These are phyloP conservation scores for Porodaedalea pini DNA, from an alignment of 1,284 basidiomycete genomes.

Conservation along the genomic window DNA sequence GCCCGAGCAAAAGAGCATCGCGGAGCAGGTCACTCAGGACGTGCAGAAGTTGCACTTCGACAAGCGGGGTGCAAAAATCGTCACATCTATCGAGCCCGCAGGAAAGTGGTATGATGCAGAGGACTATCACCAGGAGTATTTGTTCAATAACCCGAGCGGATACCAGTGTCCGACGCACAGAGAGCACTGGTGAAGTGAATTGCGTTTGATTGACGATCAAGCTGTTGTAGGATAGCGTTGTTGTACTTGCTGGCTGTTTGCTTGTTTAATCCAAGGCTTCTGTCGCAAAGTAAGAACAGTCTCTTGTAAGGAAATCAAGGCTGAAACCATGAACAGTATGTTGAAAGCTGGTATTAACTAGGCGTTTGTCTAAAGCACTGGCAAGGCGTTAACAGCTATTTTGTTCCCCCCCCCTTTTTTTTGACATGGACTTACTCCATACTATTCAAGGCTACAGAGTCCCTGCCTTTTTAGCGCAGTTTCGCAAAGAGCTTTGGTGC, in stretches of 20 bases:
- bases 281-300: no score
- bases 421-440: not conserved
- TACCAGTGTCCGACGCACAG: constrained; percentile 57
- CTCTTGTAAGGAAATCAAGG: not conserved
- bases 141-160: constrained; percentile 61
- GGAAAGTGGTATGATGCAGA: constrained; percentile 82
- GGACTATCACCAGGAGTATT: constrained; percentile 82
- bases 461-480: constrained; percentile 41
- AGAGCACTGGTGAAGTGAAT: constrained; percentile 49
- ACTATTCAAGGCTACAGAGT: not conserved
- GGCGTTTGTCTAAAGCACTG: not conserved
- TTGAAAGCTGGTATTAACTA: constrained; percentile 4
- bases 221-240: not conserved
- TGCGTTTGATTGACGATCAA: no score
- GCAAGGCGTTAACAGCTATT: not conserved
- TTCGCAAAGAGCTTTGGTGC: constrained; percentile 80
- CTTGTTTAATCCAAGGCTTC: not conserved
- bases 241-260: not conserved
- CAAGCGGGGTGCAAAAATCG: constrained; percentile 73
- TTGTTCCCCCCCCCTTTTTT: not conserved
- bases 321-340: not conserved
- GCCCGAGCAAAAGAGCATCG: constrained; percentile 72
- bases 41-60: constrained; percentile 82
- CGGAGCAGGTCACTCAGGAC: constrained; percentile 78
- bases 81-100: constrained; percentile 67